Evolutionary conservation across 441 rosid genomes (phyloP), one percentile per base, ranked within the genome.

Genomic region (Metrosideros polymorpha): DNA sequence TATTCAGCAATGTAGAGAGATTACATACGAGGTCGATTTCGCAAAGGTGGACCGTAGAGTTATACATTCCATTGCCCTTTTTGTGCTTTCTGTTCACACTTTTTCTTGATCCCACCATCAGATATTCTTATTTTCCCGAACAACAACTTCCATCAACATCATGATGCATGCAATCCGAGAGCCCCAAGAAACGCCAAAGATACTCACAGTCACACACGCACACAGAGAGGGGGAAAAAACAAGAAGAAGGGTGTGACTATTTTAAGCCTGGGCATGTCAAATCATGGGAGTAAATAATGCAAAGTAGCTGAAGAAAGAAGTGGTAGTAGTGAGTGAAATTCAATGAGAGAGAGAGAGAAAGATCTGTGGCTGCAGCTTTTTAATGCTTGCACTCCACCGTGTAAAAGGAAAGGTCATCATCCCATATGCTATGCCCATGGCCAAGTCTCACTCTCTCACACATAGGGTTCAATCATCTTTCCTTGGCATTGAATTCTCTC

Each of bases 311-410:
- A 71, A 71, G 79, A 24, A 71, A 71, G 47, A 71, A 71, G 79
- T 71, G 47, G 79, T 24, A 39, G 47, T 71, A 39, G 79, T 1
- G n/a, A 71, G 79, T 39, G 47, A 39, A 71, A 71, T 71, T 71
- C 79, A 71, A 71, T 52, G 42, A 77, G 84, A 45, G 14, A 51
- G 43, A 6, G 18, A 45, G 84, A 50, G 27, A 52, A 86, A 32
- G 24, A 55, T 51, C 47, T 42, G 45, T 29, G 42, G 79, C 19
- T 50, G 86, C 92, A 91, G 92, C 92, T 91, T 91, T 89, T 89
- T 85, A 88, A 87, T 87, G 84, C 92, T 91, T 91, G 91, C 92
- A 91, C 92, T 91, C 91, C 89, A 88, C 89, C 63, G 75, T 45
- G 84, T 61, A 83, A 87, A 18, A 87, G 87, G 89, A 85, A 86